Evolutionary conservation across 2,329 filamentous ascomycete species (phyloP).

Genomic region (Ceratocystis alfenasii): DNA sequence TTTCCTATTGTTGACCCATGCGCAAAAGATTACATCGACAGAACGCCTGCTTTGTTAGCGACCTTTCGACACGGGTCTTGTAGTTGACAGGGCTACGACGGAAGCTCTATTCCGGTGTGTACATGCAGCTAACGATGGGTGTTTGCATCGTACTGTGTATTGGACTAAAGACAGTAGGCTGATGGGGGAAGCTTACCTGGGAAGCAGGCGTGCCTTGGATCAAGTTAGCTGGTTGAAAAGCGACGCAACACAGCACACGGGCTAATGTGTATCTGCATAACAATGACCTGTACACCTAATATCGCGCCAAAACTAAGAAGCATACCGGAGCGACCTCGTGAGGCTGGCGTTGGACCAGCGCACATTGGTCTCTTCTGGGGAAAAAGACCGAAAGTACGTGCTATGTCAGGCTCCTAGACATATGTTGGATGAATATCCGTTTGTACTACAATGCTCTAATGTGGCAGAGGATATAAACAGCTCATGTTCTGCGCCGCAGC

Average conservation of each 20-base stretch:
- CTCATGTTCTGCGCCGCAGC: not conserved
- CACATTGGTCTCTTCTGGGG: too few relatives aligned
- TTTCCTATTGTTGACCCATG: too few relatives aligned
- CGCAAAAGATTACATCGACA: too few relatives aligned
- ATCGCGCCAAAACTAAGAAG: too few relatives aligned
- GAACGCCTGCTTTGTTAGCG: too few relatives aligned
- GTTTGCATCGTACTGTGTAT: not conserved
- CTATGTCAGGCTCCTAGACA: too few relatives aligned
- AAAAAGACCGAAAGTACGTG: too few relatives aligned
- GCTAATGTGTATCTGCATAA: not conserved
- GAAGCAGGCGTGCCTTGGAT: too few relatives aligned
- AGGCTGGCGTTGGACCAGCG: too few relatives aligned
- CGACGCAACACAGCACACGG: not conserved
- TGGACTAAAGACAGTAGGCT: not conserved
- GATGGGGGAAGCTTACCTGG: too few relatives aligned
- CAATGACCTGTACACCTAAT: too few relatives aligned
- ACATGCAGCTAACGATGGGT: not conserved
- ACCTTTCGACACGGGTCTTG: not conserved
- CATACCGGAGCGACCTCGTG: too few relatives aligned
- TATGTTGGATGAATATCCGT: not conserved
- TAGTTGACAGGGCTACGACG: not conserved
- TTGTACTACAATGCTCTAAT: not conserved
- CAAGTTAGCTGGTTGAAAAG: not conserved
- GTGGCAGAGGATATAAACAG: not conserved
- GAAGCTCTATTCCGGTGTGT: slow-evolving; percentile 1